Conservation (phyloP, 2,329 filamentous ascomycete genomes). For the Falciphora oryzae region DNA sequence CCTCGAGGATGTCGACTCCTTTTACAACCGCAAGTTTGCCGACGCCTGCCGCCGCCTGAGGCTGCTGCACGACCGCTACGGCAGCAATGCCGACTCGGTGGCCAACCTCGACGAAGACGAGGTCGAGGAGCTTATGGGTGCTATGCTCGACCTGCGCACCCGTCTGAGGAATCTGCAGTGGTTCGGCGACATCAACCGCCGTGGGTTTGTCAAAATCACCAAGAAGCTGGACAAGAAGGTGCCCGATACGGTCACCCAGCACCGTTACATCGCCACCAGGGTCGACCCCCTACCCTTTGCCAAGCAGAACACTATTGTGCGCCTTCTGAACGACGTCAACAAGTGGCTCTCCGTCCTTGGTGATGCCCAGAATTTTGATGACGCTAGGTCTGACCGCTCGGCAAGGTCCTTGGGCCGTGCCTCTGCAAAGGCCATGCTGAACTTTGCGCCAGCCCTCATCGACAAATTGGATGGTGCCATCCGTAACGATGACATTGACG, state of each 20-base stretch:
- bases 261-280: constrained; percentile 82
- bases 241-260: constrained; percentile 66
- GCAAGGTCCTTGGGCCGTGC: constrained; percentile 70
- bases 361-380: constrained; percentile 70
- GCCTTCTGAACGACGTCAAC: constrained; percentile 63
- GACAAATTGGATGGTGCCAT: constrained; percentile 70
- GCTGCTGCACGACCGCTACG: constrained; percentile 83
- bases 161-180: constrained; percentile 89
- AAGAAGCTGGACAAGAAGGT: constrained; percentile 99
- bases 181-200: constrained; percentile 95
- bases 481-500: constrained; percentile 57
- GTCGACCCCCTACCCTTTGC: constrained; percentile 87
- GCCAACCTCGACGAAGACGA: constrained; percentile 81
- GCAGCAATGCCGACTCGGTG: constrained; percentile 61
- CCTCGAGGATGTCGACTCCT: constrained; percentile 91
- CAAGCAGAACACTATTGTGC: constrained; percentile 53
- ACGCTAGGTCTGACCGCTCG: constrained; percentile 68
- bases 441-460: constrained; percentile 61
- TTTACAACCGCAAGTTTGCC: constrained; percentile 93
- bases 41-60: constrained; percentile 80
- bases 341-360: constrained; percentile 82
- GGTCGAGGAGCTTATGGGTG: constrained; percentile 83
- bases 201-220: constrained; percentile 96
- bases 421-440: constrained; percentile 68
- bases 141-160: constrained; percentile 79